phyloP scores from a whole-genome alignment of 805 yeast species.

The Tetrapisispora taiwanensis region DNA sequence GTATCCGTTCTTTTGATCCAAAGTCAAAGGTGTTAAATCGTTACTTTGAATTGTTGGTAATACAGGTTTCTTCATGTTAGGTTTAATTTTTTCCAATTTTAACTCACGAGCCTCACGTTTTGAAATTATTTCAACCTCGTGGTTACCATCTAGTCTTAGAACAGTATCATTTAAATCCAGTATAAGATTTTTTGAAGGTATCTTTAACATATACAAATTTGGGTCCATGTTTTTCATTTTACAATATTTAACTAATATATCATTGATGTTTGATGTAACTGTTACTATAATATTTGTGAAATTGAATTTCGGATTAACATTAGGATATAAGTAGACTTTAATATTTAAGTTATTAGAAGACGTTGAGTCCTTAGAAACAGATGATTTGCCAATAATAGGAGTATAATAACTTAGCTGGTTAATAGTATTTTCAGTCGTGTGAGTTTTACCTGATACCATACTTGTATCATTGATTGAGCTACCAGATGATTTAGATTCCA shows the following conservation, averaged over 20 bases:
- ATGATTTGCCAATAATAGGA: constrained; percentile 27
- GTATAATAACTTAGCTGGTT: constrained; percentile 31
- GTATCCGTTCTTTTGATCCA: constrained; percentile 18
- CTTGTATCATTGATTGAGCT: constrained; percentile 2
- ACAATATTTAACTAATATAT: constrained; percentile 30
- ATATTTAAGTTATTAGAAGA: constrained; percentile 24
- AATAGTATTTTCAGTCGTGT: constrained; percentile 8
- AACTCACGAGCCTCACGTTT: constrained; percentile 33
- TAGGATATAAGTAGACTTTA: constrained; percentile 30
- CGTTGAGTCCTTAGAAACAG: constrained; percentile 10
- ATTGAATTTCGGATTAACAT: constrained; percentile 19
- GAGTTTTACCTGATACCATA: constrained; percentile 3
- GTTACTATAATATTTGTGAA: constrained; percentile 25
- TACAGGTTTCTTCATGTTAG: constrained; percentile 20
- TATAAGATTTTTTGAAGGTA: constrained; percentile 23
- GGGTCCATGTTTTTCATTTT: constrained; percentile 29
- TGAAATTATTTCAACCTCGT: constrained; percentile 34
- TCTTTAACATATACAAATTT: constrained; percentile 29
- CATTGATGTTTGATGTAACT: constrained; percentile 30
- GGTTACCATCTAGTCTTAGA: constrained; percentile 33
- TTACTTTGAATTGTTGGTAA: constrained; percentile 29
- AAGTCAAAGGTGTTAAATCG: constrained; percentile 27
- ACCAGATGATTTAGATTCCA: constrained; percentile 10
- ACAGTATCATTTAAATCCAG: constrained; percentile 34
- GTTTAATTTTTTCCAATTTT: constrained; percentile 26